Evolutionary conservation across 768 basidiomycete species (phyloP).

Genomic region (Russula lepida): DNA sequence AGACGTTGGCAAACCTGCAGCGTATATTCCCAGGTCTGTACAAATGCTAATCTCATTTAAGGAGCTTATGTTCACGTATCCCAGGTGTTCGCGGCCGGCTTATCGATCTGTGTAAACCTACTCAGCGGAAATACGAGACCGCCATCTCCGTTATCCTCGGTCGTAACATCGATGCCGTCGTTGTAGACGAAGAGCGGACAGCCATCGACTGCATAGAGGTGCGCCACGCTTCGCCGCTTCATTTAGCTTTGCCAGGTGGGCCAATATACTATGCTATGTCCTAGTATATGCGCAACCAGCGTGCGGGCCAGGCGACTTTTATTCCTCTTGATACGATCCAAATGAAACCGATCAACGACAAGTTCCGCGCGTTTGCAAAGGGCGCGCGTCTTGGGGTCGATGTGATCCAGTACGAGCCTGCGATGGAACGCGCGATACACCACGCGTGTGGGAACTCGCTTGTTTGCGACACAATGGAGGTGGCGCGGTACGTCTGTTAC

Average conservation of each 20-base stretch:
- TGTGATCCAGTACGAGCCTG: slow-evolving; percentile 55
- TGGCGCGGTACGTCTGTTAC: slow-evolving; percentile 85
- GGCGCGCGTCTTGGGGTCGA: slow-evolving; percentile 55
- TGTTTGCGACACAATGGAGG: slow-evolving; percentile 92
- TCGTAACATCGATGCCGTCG: slow-evolving; percentile 89
- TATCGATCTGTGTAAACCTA: slow-evolving; percentile 91
- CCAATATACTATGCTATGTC: not conserved
- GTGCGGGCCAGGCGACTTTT: slow-evolving; percentile 93
- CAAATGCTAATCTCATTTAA: not conserved
- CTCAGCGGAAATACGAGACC: slow-evolving; percentile 82
- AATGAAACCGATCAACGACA: slow-evolving; percentile 88
- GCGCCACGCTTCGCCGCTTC: slow-evolving; percentile 9
- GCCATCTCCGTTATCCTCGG: slow-evolving; percentile 91
- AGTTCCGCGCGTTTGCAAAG: slow-evolving; percentile 85
- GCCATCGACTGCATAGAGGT: slow-evolving; percentile 98
- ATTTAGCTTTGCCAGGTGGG: not conserved
- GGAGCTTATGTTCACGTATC: not conserved
- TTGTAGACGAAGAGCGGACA: slow-evolving; percentile 94
- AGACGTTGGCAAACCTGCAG: slow-evolving; percentile 75
- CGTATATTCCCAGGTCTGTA: slow-evolving; percentile 76
- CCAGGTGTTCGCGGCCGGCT: slow-evolving; percentile 88
- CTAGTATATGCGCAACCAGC: slow-evolving; percentile 91
- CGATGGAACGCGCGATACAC: slow-evolving; percentile 89
- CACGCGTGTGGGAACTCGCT: slow-evolving; percentile 93
- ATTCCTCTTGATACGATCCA: slow-evolving; percentile 98